Evolutionary conservation across 2,329 filamentous ascomycete species (phyloP).

Genomic region (Ploettnerulaceae sp.): DNA sequence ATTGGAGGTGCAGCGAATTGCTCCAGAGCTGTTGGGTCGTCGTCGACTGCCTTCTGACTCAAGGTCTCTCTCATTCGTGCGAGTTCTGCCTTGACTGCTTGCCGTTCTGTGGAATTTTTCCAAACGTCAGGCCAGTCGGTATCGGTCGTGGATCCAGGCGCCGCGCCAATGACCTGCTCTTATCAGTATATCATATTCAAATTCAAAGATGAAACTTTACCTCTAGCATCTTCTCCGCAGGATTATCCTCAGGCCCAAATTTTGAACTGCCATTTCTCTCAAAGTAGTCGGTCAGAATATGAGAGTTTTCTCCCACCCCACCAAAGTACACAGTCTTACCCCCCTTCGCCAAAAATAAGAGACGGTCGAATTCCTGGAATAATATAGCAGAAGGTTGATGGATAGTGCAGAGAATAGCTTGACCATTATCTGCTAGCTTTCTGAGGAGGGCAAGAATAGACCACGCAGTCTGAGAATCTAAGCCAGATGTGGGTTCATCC

Average conservation of each 20-base stretch:
- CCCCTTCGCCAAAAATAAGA: slow-evolving; percentile 59
- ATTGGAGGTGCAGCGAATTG: slow-evolving; percentile 60
- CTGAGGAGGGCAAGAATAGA: slow-evolving; percentile 83
- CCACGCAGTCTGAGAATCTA: slow-evolving; percentile 90
- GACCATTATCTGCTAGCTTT: slow-evolving; percentile 80
- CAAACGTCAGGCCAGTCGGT: slow-evolving; percentile 62
- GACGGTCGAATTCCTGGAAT: slow-evolving; percentile 81
- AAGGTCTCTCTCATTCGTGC: slow-evolving; percentile 46
- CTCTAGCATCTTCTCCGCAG: slow-evolving; percentile 75
- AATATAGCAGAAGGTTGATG: slow-evolving; percentile 91
- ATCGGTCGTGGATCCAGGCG: slow-evolving; percentile 55
- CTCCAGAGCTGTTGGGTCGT: slow-evolving; percentile 34
- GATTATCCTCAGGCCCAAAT: slow-evolving; percentile 67
- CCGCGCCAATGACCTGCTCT: slow-evolving; percentile 49
- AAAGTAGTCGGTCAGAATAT: slow-evolving; percentile 68
- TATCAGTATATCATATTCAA: slow-evolving; percentile 30
- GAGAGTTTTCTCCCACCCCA: slow-evolving; percentile 67
- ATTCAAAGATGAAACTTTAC: slow-evolving; percentile 36
- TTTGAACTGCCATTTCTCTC: slow-evolving; percentile 62
- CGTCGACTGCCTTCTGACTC: slow-evolving; percentile 21
- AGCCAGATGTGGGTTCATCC: slow-evolving; percentile 91
- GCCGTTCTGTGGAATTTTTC: slow-evolving; percentile 47
- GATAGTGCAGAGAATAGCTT: slow-evolving; percentile 90
- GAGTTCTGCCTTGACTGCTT: slow-evolving; percentile 42
- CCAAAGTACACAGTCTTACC: slow-evolving; percentile 38